A percentile compares a stretch with the other conserved stretches of the same genome.
Evolutionary conservation across 1,139 yeast genomes (phyloP).

Genomic region (Pneumocystis sp.): DNA sequence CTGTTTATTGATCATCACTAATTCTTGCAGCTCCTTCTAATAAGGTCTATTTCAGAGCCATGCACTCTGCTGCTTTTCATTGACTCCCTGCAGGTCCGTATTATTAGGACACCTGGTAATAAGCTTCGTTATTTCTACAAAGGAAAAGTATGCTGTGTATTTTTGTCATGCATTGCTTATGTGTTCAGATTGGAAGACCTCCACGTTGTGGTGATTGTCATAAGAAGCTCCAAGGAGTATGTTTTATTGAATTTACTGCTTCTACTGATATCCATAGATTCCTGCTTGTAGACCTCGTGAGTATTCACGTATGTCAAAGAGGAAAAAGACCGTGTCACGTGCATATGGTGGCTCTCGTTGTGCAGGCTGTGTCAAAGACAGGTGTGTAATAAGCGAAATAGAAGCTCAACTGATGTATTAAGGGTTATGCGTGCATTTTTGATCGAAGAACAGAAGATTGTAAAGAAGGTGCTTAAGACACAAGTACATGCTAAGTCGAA

Average conservation of each 20-base stretch:
- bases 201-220: slow-evolving; percentile 99
- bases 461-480: slow-evolving; percentile 86
- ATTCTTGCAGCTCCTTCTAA: background rate
- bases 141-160: background rate
- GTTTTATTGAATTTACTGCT: slow-evolving; percentile 24
- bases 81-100: slow-evolving; percentile 63
- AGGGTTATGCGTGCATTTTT: slow-evolving; percentile 90
- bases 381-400: slow-evolving; percentile 1
- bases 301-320: slow-evolving; percentile 87
- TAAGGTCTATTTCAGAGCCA: background rate
- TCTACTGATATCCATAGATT: slow-evolving; percentile 17
- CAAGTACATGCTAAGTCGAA: background rate
- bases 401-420: background rate
- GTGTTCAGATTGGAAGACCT: slow-evolving; percentile 86
- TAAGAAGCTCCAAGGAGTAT: slow-evolving; percentile 59
- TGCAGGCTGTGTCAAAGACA: slow-evolving; percentile 94
- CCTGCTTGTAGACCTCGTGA: slow-evolving; percentile 95
- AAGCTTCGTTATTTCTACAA: slow-evolving; percentile 86
- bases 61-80: slow-evolving; percentile 47
- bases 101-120: slow-evolving; percentile 99
- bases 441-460: slow-evolving; percentile 98
- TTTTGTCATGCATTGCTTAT: slow-evolving; percentile 14
- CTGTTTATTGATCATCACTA: background rate
- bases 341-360: slow-evolving; percentile 99
- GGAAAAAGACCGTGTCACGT: slow-evolving; percentile 97